Percentiles rank a stretch among this genome's conserved stretches.
Conservation (phyloP, 805 yeast species). For the Ogataea pilisensis region DNA sequence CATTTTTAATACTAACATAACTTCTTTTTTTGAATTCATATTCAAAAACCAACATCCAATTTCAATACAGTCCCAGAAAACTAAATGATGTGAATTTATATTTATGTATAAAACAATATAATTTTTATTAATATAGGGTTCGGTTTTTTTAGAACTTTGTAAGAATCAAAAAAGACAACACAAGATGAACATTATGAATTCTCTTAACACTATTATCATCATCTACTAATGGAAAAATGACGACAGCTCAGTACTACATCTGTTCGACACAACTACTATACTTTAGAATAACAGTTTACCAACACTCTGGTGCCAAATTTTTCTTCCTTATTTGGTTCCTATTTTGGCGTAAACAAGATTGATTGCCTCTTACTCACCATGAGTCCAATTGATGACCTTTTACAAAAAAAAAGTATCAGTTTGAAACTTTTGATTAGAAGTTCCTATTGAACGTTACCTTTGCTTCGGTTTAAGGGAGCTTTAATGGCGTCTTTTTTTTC, state of each 20-base stretch:
- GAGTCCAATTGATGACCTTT: slow-evolving; percentile 14
- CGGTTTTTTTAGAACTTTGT: background rate
- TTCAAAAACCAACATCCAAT: slow-evolving; percentile 3
- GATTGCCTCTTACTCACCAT: slow-evolving; percentile 72
- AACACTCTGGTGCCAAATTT: slow-evolving; percentile 85
- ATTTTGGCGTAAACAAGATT: slow-evolving; percentile 88
- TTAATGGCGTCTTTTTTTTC: background rate
- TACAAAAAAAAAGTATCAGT: slow-evolving; percentile 3
- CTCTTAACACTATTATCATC: too few species aligned
- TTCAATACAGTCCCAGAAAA: slow-evolving; percentile 57
- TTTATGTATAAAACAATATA: slow-evolving; percentile 25
- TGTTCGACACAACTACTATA: too few species aligned
- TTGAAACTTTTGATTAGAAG: background rate
- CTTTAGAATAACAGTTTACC: slow-evolving; percentile 77
- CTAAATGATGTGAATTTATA: slow-evolving; percentile 38
- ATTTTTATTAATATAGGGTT: slow-evolving; percentile 26
- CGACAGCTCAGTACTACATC: too few species aligned
- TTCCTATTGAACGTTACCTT: slow-evolving; percentile 9
- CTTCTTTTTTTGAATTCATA: slow-evolving; percentile 1
- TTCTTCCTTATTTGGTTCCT: slow-evolving; percentile 66
- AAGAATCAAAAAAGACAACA: background rate
- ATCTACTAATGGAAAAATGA: background rate
- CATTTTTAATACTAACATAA: slow-evolving; percentile 2
- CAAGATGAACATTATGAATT: too few species aligned
- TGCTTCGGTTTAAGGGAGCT: slow-evolving; percentile 16